Base-by-base conservation (phyloP, 2,329 filamentous ascomycete genomes). In the Penicillium expansum region DNA sequence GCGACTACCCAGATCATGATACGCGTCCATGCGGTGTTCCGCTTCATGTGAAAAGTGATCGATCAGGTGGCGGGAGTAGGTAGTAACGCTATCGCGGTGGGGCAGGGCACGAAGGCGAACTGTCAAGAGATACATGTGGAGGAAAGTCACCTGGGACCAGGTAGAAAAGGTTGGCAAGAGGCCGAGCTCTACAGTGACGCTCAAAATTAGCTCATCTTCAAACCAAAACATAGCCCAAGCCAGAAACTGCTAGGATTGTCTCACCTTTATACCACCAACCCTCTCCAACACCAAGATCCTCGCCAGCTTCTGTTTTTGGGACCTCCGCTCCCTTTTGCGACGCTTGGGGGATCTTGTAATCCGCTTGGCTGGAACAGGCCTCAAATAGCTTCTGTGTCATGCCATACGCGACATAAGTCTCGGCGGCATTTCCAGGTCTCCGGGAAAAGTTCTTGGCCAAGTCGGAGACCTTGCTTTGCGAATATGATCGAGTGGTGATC, bases 61-160 rank as follows among this genome's bases (percentile, higher is more conserved):
- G 45, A 94, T 85, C 61, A 99, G 82, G 77, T 96, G 90, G 69
- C 92, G 89, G 74, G 95, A 91, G 86, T 92, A 96, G 56, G 85
- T 83, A 59, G 85, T 82, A 64, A 89, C 86, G 64, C 84, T 81
- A 22, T 87, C 83, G 52, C 81, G 79, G 22, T 90, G 70, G 16
- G 74, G 87, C 66, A 97, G 85, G 74, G 87, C 87, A 62, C 94
- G 89, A 66, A 97, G 80, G 55, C 92, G 89, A 45, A 90, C 89
- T 54, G 90, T 89, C 58, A 97, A 77, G 57, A 97, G 83, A 80
- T 96, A 97, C 83, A 99, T 89, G 80, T 99, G 93, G 57, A 99
- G 83, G 82, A 96, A 96, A 35, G 92, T 94, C 43, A 97, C 88
- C 76, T 97, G 92, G 20, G 92, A 90, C 94, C 94, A 99, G 55